These are phyloP conservation scores for Bryum argenteum DNA, from an alignment of 225 moss, liverwort and hornwort species.

Conservation along the genomic window DNA sequence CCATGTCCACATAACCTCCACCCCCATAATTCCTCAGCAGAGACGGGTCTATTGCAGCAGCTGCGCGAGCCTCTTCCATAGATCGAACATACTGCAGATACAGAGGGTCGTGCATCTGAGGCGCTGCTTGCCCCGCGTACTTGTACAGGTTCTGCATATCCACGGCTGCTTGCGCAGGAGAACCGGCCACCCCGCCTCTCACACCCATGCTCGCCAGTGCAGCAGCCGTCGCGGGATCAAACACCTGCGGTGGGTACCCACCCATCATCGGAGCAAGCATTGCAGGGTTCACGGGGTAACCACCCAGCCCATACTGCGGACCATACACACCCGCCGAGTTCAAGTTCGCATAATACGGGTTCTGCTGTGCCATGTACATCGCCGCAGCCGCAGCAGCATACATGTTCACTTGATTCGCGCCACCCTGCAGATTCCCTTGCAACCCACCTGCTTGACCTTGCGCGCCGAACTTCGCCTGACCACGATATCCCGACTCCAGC, in stretches of 20 bases:
- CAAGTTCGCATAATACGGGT: slow-evolving; percentile 81
- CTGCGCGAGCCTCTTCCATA: slow-evolving; percentile 81
- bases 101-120: slow-evolving; percentile 75
- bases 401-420: slow-evolving; percentile 63
- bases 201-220: slow-evolving; percentile 93
- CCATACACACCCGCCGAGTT: slow-evolving; percentile 70
- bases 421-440: slow-evolving; percentile 62
- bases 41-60: slow-evolving; percentile 77
- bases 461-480: slow-evolving; percentile 75
- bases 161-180: slow-evolving; percentile 70
- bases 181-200: slow-evolving; percentile 66
- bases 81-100: slow-evolving; percentile 81
- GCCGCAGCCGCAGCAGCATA: slow-evolving; percentile 92
- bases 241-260: slow-evolving; percentile 71
- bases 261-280: slow-evolving; percentile 88
- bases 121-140: slow-evolving; percentile 60
- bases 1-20: slow-evolving; percentile 71
- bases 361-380: slow-evolving; percentile 89
- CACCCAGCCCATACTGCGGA: slow-evolving; percentile 84
- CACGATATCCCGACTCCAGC: slow-evolving; percentile 75
- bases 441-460: slow-evolving; percentile 62
- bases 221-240: slow-evolving; percentile 82
- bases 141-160: slow-evolving; percentile 93
- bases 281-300: slow-evolving; percentile 83
- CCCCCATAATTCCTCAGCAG: slow-evolving; percentile 71